Evolutionary conservation across 768 basidiomycete genomes (phyloP).

Genomic region (Sporobolomyces phaffii): DNA sequence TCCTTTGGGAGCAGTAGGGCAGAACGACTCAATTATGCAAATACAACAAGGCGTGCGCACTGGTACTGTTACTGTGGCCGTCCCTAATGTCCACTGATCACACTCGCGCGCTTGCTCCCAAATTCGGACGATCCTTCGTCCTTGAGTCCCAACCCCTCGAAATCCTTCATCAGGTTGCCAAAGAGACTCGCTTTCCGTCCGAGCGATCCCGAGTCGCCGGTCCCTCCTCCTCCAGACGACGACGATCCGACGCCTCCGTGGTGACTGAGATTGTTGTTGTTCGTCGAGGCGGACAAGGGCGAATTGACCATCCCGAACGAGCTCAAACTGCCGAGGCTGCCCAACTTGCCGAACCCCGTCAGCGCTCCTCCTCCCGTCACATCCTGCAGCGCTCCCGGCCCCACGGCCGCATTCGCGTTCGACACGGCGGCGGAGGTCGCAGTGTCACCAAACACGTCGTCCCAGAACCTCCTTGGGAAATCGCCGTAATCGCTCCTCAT

Average conservation of each 20-base stretch:
- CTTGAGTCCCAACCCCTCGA: conserved; percentile 24
- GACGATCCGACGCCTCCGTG: too few species aligned
- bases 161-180: conserved; percentile 28
- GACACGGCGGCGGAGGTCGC: background rate
- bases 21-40: too few species aligned
- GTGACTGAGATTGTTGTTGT: background rate
- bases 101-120: background rate
- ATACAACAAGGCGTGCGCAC: too few species aligned
- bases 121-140: conserved; percentile 9
- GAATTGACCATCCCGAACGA: background rate
- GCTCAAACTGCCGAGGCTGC: background rate
- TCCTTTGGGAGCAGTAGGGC: too few species aligned
- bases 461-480: conserved; percentile 37
- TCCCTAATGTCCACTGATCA: conserved; percentile 7
- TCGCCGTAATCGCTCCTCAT: conserved; percentile 76
- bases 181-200: conserved; percentile 26
- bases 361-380: background rate
- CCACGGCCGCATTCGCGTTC: background rate
- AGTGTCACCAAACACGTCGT: conserved; percentile 35
- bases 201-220: background rate
- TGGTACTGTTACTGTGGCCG: too few species aligned
- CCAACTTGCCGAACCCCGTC: background rate
- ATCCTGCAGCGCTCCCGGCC: background rate
- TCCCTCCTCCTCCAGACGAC: background rate
- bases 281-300: background rate